Base-by-base conservation (phyloP, 352 stramenopile species). In the Phytophthora palmivora region DNA sequence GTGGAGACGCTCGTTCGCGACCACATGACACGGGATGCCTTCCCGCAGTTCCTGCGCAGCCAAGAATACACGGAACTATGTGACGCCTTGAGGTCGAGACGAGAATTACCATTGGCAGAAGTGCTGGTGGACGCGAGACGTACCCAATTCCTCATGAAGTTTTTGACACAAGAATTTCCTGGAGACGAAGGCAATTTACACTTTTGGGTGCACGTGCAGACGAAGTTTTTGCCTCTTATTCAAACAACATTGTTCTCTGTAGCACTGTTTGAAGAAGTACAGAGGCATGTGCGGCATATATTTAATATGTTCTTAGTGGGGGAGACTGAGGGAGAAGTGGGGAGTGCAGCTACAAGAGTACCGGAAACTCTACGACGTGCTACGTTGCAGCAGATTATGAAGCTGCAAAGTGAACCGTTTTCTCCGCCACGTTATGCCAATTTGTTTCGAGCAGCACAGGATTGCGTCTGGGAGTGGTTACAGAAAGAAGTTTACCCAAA, bases 161-260 rank as follows among this genome's bases (percentile, higher is more conserved):
- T 81, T 41, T 38, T 93, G 28, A 50, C 60, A n/a, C 38, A 76
- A 12, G 44, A 44, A 4, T 49, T 77, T 6, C 63, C 74, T 0
- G 33, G 44, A 4, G 50, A 67, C 21, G 60, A 88, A 26, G 76
- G 76, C 46, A 93, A 90, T 34, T 48, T 91, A 47, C 74, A 67
- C 47, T 90, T 93, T 59, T 93, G 82, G 82, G 71, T 90, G 42
- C 72, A 91, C 11, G 84, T 93, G 10, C 84, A 93, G 53, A 91
- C 84, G 11, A 41, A 57, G 7, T 93, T 93, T 36, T 53, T 91
- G 38, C 82, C 84, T 14, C 59, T 93, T 18, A 79, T 93, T 36
- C 75, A 88, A 69, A 81, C 74, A 6, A 79, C 64, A 3, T 33
- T 76, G 32, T 83, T 91, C 61, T 91, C 84, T 0, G 67, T 90